Conservation (phyloP, 2,329 filamentous ascomycete genomes). For the Amauroascus verrucosus region DNA sequence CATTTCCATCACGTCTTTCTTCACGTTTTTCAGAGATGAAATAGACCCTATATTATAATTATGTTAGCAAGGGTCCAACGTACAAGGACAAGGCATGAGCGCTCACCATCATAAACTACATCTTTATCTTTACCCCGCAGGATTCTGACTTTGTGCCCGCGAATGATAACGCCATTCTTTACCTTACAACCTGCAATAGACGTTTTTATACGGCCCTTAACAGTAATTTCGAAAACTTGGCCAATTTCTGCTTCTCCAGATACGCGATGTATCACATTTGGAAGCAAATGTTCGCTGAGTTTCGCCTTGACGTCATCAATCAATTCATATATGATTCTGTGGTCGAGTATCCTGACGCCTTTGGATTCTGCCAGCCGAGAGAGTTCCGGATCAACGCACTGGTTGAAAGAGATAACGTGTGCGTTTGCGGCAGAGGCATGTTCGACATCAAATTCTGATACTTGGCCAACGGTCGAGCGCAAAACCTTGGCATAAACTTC, state of each 20-base stretch:
- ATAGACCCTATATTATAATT: constrained; percentile 59
- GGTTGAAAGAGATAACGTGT: constrained; percentile 80
- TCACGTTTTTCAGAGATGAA: constrained; percentile 75
- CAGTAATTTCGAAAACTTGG: constrained; percentile 72
- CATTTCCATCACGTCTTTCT: constrained; percentile 85
- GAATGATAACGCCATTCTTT: constrained; percentile 63
- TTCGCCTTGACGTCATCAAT: constrained; percentile 43
- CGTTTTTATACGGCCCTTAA: constrained; percentile 59
- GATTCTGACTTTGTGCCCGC: constrained; percentile 57
- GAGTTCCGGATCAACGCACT: constrained; percentile 56
- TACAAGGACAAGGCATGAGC: background rate
- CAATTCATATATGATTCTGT: constrained; percentile 55
- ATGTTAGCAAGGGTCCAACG: background rate
- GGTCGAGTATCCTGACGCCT: constrained; percentile 68
- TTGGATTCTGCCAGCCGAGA: constrained; percentile 57
- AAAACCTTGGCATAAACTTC: constrained; percentile 72
- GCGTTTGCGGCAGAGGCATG: constrained; percentile 69
- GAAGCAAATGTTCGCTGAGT: constrained; percentile 60
- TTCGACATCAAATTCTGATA: constrained; percentile 80
- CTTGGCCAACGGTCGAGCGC: constrained; percentile 62
- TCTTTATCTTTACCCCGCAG: constrained; percentile 51
- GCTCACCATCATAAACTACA: constrained; percentile 71
- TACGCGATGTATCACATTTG: constrained; percentile 57
- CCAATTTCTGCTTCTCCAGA: constrained; percentile 79
- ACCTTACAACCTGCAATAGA: constrained; percentile 82